Base-by-base conservation (phyloP, 129 eudicot species). In the Deinandra increscens region DNA sequence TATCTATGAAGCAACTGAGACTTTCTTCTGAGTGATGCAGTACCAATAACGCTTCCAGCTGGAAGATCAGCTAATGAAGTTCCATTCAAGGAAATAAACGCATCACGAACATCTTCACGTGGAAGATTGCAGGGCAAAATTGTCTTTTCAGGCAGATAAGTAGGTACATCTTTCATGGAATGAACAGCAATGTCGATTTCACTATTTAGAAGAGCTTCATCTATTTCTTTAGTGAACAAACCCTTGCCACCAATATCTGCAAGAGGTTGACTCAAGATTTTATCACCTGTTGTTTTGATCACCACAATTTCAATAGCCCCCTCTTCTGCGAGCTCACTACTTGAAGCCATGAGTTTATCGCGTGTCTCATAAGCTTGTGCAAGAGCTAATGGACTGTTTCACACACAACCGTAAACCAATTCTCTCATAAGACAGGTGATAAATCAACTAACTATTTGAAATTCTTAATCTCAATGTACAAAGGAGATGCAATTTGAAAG, bases 241-340 rank as follows among this genome's bases (percentile, higher is more conserved):
- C 98, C 98, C 77, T 93, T 93, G 22, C 98, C 98, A 68, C 98
- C 98, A 48, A 93, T 93, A 71, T 93, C 98, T 37, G 98, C 98
- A 58, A 93, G 89, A 7, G 98, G 98, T 69, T 89, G 95, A 69
- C 81, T 83, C 46, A 89, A 64, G 49, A 93, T 93, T 59, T 89
- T 89, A 75, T 93, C 98, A 54, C 98, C 98, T 3, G 98, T 93
- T 2, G 98, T 93, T 49, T 93, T 93, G 39, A 93, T 93, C 17
- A 93, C 79, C 68, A 89, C 92, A 54, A 93, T 93, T 38, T 93
- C 81, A 15, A 93, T 86, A 2, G 98, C 98, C 9, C 96, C 98
- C 9, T 89, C 96, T 80, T 93, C 95, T 22, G 95, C 96, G 78
- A 93, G 75, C 67, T 93, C 96, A 0, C 82, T 81, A 75, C 91